Conservation (phyloP, 352 stramenopile genomes). For the Pythium dissimile region DNA sequence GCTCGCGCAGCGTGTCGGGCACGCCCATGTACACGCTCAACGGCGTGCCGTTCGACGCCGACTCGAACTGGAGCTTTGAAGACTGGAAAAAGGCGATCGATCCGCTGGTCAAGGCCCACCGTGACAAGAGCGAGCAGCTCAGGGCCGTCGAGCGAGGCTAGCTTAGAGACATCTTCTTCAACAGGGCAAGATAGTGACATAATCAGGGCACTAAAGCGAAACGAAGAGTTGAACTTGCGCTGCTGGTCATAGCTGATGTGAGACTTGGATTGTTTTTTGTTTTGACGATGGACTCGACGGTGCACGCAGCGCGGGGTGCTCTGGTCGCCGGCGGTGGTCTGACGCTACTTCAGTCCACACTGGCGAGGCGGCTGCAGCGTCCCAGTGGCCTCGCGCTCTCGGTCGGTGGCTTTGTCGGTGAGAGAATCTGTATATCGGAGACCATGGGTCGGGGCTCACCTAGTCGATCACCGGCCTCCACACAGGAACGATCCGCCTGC, state of each 20-base stretch:
- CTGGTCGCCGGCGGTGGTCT: constrained; percentile 36
- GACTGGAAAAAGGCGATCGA: constrained; percentile 60
- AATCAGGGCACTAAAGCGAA: not conserved
- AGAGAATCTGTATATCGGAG: not conserved
- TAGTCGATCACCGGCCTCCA: not conserved
- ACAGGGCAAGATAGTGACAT: not conserved
- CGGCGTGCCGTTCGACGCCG: constrained; percentile 54
- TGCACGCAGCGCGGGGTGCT: constrained; percentile 42
- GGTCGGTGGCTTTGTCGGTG: constrained; percentile 55
- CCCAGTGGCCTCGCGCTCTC: constrained; percentile 57
- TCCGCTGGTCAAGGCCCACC: constrained; percentile 36
- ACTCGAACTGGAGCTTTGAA: constrained; percentile 42
- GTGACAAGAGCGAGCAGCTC: not conserved
- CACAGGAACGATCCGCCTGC: constrained; percentile 19
- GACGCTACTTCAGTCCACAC: constrained; percentile 34
- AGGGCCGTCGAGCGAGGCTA: not conserved
- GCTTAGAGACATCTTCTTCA: not conserved
- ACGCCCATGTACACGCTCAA: constrained; percentile 82
- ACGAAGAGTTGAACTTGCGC: not conserved
- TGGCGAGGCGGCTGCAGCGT: constrained; percentile 32
- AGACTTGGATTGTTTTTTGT: not conserved
- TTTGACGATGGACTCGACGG: constrained; percentile 24
- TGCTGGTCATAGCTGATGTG: not conserved
- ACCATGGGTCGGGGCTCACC: not conserved
- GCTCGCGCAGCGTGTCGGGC: constrained; percentile 63